Percentiles rank a stretch among this genome's conserved stretches.
Evolutionary conservation across 441 rosid species (phyloP).

Genomic region (Syzygium syzygioides): DNA sequence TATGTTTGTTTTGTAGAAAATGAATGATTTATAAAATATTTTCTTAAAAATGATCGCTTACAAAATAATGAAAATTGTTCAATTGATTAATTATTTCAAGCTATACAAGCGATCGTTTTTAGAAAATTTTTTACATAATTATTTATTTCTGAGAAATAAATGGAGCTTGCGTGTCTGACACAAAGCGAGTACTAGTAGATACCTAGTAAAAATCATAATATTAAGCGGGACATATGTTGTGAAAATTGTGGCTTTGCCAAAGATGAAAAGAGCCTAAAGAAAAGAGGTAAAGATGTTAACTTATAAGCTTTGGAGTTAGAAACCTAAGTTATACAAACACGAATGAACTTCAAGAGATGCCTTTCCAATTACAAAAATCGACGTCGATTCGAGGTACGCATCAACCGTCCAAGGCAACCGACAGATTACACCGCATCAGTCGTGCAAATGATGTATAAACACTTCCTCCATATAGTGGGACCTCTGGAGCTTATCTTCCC

Average conservation of each 20-base stretch:
- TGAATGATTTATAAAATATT: too few relatives aligned
- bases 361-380: background rate
- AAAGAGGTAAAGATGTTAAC: background rate
- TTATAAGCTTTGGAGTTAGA: background rate
- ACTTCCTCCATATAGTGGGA: background rate
- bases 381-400: background rate
- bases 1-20: too few relatives aligned
- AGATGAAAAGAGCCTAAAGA: background rate
- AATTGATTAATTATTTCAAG: too few relatives aligned
- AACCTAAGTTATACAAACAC: background rate
- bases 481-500: rapidly evolving
- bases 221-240: background rate
- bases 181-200: background rate
- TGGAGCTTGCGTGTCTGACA: background rate
- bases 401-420: background rate
- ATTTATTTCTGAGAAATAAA: too few relatives aligned
- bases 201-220: background rate
- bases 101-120: background rate
- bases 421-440: background rate
- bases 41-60: too few relatives aligned
- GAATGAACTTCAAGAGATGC: background rate
- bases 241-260: background rate
- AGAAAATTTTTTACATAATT: rapidly evolving
- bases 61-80: too few relatives aligned
- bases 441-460: background rate